Base-by-base conservation (phyloP, 2,329 filamentous ascomycete species). In the Aureobasidium pullulans region DNA sequence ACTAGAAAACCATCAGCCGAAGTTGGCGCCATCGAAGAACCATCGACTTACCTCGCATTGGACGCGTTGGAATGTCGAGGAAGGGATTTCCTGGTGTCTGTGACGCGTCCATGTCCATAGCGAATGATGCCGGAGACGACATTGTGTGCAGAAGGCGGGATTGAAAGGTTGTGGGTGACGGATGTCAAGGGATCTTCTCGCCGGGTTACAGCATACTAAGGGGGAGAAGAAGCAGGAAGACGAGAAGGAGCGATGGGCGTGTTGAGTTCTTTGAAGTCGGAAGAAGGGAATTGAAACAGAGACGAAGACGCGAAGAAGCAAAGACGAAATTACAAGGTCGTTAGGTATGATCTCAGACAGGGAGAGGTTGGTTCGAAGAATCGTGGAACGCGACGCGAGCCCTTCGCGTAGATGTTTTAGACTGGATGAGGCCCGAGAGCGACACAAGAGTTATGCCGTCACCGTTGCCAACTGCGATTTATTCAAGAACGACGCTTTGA, bases 1-100 rank as follows among this genome's bases (percentile, higher is more conserved):
- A 97, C 92, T 96, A 62, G 56, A 44, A 50, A 36, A 34, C 4
- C 15, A 48, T 63, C 19, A 63, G 62, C 54, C 40, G 8, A 37
- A 36, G 32, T 46, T 23, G 39, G 37, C 11, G 16, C 43, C 39
- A 19, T 52, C 19, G 34, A 3, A 48, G 9, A 28, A 6, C 4
- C 42, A 46, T 23, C 23, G 23, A 34, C 23, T 42, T 54, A 73
- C 74, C 74, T 74, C 77, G 74, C 78, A 80, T 80, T 47, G 74
- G 72, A 66, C 71, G 70, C 64, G 71, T 72, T 16, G 70, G 70
- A 34, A 73, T 68, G 59, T 70, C 67, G 58, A 64, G 67, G 49
- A 70, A 68, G 31, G 66, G 66, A 34, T 61, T 63, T 50, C 42
- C 49, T 15, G 60, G n/a, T 36, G 62, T 49, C 15, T 57, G 59